Evolutionary conservation across 257 asterid species (phyloP), one percentile per base, ranked within the genome.

Genomic region (Ocimum tenuiflorum): DNA sequence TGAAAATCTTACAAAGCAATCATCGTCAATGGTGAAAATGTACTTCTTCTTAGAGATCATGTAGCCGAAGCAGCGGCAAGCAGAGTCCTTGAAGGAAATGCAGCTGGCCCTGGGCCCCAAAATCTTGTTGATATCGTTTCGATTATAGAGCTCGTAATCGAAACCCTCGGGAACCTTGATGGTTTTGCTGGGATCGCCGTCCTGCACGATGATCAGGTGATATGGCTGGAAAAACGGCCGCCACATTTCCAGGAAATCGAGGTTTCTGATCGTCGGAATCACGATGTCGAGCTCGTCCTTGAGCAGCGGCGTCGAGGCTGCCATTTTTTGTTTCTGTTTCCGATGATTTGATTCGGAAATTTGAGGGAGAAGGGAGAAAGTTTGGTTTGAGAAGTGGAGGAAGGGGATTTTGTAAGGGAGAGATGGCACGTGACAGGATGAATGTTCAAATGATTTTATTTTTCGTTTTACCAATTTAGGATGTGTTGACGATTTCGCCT

Each of bases 71-170:
- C 82, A 77, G 33, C 82, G 80, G 69, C 80, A 80, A 19, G 80
- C 85, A 2, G 80, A 77, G n/a, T 77, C 85, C 78, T 77, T 80
- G 64, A 80, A 77, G 36, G 80, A 80, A 56, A 80, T 80, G 73
- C 82, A 80, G 50, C 45, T 57, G n/a, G 85, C 76, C 70, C 77
- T 77, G 31, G 82, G 82, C n/a, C 82, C 85, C 45, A 80, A 29
- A 65, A 77, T 77, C 69, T 55, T 71, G 75, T 77, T 77, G 24
- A 80, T 77, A 29, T 80, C 80, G 14, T 71, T 74, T 22, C 85
- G 51, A 19, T 80, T 80, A 63, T 80, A 77, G 39, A 80, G 76
- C 51, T 74, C 82, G 33, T 80, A 80, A 64, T 80, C 82, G 22
- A 77, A 80, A 4, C 85, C 85, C 3, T 77, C 78, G 12, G 85